Conservation (phyloP, 495 filamentous ascomycete genomes). For the Xanthoparmelia taractica region DNA sequence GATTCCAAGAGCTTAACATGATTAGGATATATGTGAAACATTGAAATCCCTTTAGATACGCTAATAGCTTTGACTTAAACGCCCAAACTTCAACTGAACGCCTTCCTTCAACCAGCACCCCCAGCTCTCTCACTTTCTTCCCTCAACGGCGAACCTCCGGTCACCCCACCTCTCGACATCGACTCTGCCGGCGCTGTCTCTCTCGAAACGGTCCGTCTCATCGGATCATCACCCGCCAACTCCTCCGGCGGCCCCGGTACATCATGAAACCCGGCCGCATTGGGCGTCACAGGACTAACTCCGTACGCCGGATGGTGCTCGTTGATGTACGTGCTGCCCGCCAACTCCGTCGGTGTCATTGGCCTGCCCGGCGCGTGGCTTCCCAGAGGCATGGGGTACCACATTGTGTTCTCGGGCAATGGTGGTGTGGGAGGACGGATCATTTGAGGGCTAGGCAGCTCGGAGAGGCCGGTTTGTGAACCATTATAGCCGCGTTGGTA, state of each 20-base stretch:
- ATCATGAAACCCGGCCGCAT: background rate
- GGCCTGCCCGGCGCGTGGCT: background rate
- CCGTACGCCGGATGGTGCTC: conserved; percentile 25
- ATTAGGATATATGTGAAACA: background rate
- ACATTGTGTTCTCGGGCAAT: background rate
- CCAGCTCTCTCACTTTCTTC: background rate
- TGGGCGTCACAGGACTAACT: background rate
- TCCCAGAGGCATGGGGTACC: background rate
- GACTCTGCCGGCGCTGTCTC: background rate
- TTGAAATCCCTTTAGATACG: background rate
- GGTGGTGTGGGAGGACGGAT: conserved; percentile 2
- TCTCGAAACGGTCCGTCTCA: background rate
- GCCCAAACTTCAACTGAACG: background rate
- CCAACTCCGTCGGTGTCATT: conserved; percentile 22
- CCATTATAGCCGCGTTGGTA: conserved; percentile 9
- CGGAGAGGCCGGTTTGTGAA: background rate
- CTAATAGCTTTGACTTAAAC: background rate
- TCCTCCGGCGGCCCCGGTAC: conserved; percentile 3
- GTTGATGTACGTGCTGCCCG: conserved; percentile 20
- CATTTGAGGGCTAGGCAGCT: conserved; percentile 1
- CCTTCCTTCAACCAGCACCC: background rate
- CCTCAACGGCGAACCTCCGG: background rate
- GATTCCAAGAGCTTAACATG: background rate
- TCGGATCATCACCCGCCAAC: background rate
- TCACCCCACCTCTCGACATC: background rate